A percentile compares a stretch with the other conserved stretches of the same genome.
phyloP scores from a whole-genome alignment of 75 land plant species.

The Ceratopteris richardii region DNA sequence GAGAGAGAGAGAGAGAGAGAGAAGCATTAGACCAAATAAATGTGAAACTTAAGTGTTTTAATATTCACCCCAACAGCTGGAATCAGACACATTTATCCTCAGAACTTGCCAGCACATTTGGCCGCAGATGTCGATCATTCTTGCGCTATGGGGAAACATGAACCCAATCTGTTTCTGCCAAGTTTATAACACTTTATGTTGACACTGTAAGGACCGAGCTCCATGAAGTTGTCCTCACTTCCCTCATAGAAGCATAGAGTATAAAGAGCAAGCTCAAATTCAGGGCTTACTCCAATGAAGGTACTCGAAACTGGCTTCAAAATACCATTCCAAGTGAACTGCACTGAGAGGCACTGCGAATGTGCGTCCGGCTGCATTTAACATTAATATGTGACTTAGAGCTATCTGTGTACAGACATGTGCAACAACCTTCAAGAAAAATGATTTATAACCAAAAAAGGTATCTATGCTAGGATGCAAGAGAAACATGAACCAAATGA shows the following conservation, averaged over 20 bases:
- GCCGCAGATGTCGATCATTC: slow-evolving; percentile 3
- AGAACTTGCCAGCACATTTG: no score
- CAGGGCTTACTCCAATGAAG: slow-evolving; percentile 89
- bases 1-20: no score
- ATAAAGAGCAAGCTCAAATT: slow-evolving; percentile 89
- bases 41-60: no score
- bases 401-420: no score
- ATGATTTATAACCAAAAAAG: no score
- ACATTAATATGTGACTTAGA: no score
- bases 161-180: slow-evolving; percentile 64
- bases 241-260: slow-evolving; percentile 79
- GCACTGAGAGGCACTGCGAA: slow-evolving; percentile 77
- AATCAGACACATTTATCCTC: no score
- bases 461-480: no score
- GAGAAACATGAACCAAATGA: no score
- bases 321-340: slow-evolving; percentile 89
- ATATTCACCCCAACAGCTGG: no score
- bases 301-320: slow-evolving; percentile 74
- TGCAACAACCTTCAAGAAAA: neutral
- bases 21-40: neutral
- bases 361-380: slow-evolving; percentile 84
- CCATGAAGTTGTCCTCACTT: slow-evolving; percentile 64
- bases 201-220: slow-evolving; percentile 77
- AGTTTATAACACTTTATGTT: slow-evolving; percentile 83
- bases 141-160: slow-evolving; percentile 77